phyloP scores from a whole-genome alignment of 306 rosid species.

The Quillaja saponaria region DNA sequence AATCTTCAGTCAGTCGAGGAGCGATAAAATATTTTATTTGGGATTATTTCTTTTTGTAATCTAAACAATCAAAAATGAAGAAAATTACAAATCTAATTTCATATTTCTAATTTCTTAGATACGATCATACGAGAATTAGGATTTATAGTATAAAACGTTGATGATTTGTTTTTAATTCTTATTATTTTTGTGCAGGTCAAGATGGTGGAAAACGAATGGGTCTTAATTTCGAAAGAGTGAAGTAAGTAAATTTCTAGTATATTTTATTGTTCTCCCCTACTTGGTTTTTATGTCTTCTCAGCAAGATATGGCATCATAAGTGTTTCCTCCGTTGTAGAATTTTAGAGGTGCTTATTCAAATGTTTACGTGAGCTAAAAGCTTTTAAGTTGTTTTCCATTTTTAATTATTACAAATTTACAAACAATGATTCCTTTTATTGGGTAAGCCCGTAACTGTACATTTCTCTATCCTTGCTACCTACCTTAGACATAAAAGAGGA shows the following conservation, averaged over 20 bases:
- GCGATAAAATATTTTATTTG: no score
- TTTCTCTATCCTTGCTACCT: no score
- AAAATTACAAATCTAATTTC: background rate
- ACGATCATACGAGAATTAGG: conserved; percentile 16
- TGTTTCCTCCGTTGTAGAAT: background rate
- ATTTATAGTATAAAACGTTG: conserved; percentile 21
- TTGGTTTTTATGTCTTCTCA: background rate
- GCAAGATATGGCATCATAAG: background rate
- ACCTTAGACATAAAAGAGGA: no score
- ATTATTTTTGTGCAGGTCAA: conserved; percentile 56
- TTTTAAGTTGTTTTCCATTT: no score
- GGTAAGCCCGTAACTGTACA: no score
- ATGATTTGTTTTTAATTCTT: conserved; percentile 25
- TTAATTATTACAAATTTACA: no score
- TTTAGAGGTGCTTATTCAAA: no score
- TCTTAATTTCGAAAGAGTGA: conserved; percentile 81
- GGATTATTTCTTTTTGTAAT: background rate
- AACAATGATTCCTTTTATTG: no score
- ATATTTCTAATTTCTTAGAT: no score
- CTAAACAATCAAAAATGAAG: background rate
- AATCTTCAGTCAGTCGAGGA: no score
- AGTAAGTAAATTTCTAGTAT: conserved; percentile 51
- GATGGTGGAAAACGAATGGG: conserved; percentile 94
- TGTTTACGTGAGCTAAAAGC: no score
- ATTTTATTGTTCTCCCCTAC: background rate